These are phyloP conservation scores for Entonaema liquescens DNA, from an alignment of 495 filamentous ascomycete genomes.

Conservation along the genomic window DNA sequence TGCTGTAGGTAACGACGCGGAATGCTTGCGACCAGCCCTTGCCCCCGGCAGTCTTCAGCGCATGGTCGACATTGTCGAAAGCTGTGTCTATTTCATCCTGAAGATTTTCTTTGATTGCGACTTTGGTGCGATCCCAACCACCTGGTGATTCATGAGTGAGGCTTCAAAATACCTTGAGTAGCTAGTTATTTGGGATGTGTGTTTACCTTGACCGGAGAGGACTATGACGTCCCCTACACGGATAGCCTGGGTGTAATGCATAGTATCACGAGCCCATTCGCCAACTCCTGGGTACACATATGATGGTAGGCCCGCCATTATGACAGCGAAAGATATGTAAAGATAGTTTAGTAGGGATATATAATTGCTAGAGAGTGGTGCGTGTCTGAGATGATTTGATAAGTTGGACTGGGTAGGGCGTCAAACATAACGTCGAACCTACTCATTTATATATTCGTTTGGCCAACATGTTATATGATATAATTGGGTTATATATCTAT, in stretches of 20 bases:
- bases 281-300: slow-evolving; percentile 53
- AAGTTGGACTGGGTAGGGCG: neutral
- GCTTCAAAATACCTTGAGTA: neutral
- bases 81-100: slow-evolving; percentile 62
- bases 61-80: slow-evolving; percentile 62
- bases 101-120: slow-evolving; percentile 49
- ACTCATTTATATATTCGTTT: neutral
- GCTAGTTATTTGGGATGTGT: neutral
- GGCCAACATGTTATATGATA: neutral
- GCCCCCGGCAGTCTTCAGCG: slow-evolving; percentile 59
- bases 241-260: slow-evolving; percentile 63
- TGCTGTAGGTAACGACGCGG: slow-evolving; percentile 59
- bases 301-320: neutral
- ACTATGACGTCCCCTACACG: slow-evolving; percentile 63
- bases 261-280: slow-evolving; percentile 45
- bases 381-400: neutral
- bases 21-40: slow-evolving; percentile 68
- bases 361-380: neutral
- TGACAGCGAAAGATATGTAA: neutral
- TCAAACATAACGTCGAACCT: neutral
- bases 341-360: neutral
- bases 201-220: slow-evolving; percentile 62
- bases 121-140: slow-evolving; percentile 59
- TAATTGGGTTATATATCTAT: neutral
- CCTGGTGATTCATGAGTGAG: slow-evolving; percentile 45